Percentiles rank a stretch among this genome's conserved stretches.
These are phyloP conservation scores for Neurospora hispaniola DNA, from an alignment of 495 filamentous ascomycete species.

Conservation along the genomic window DNA sequence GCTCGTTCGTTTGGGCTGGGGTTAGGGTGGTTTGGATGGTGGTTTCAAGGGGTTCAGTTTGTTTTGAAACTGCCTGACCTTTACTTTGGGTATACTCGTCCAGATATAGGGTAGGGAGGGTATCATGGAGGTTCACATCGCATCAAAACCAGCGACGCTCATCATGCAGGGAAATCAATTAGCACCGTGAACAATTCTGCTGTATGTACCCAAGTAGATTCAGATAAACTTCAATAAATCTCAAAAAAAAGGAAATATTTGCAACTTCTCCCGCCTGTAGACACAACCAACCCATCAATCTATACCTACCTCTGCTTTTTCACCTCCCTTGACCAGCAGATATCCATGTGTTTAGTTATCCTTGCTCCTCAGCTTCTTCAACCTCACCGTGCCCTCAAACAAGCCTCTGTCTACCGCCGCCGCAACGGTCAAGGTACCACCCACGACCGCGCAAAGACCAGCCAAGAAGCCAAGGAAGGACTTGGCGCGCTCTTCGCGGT, in stretches of 20 bases:
- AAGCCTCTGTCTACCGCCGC: slow-evolving; percentile 85
- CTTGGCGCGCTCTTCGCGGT: slow-evolving; percentile 81
- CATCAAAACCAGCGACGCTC: neutral
- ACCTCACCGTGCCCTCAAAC: slow-evolving; percentile 73
- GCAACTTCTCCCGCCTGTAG: neutral
- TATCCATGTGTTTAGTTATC: slow-evolving; percentile 21
- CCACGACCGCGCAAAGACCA: slow-evolving; percentile 87
- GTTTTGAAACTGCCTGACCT: neutral
- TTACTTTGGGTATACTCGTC: neutral
- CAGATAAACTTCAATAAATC: neutral
- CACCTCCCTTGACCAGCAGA: neutral
- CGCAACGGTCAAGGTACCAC: slow-evolving; percentile 90
- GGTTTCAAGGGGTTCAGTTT: neutral
- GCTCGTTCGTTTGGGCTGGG: neutral
- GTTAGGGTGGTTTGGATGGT: neutral
- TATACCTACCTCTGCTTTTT: neutral
- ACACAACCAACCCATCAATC: neutral
- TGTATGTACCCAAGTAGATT: neutral
- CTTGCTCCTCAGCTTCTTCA: slow-evolving; percentile 75
- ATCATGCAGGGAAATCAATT: neutral
- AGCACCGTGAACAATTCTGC: neutral
- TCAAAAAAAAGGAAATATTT: neutral
- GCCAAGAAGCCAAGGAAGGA: slow-evolving; percentile 83
- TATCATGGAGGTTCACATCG: neutral
- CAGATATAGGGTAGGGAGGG: neutral